These are phyloP conservation scores for Handroanthus guayacan DNA, from an alignment of 257 asterid genomes.

Conservation along the genomic window DNA sequence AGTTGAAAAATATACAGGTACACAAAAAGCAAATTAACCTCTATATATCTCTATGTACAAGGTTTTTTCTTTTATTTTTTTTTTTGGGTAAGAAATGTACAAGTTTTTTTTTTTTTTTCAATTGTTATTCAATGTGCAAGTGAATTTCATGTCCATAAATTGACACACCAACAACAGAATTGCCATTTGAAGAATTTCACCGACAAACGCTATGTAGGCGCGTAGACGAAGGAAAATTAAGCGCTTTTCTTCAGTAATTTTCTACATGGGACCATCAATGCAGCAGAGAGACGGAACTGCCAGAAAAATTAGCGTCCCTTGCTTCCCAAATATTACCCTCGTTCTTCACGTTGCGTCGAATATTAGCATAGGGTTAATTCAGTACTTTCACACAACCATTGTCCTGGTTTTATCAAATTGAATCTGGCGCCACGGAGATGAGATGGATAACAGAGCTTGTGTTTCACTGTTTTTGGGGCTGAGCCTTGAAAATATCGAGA, in stretches of 20 bases:
- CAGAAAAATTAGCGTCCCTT: not conserved
- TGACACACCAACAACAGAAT: not conserved
- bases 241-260: conserved; percentile 11
- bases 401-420: conserved; percentile 22
- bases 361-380: not conserved
- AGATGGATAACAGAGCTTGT: conserved; percentile 22
- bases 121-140: no score
- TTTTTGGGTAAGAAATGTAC: no score
- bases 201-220: conserved; percentile 18
- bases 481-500: conserved; percentile 37
- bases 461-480: not conserved
- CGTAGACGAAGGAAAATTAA: not conserved
- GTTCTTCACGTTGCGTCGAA: not conserved
- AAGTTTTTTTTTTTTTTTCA: no score
- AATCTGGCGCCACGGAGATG: conserved; percentile 43
- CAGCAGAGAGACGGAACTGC: conserved; percentile 31
- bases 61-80: no score
- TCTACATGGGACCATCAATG: conserved; percentile 9
- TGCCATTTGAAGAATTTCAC: not conserved
- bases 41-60: no score
- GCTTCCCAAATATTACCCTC: conserved; percentile 8
- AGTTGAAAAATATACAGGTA: no score
- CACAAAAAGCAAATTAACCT: no score
- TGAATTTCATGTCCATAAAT: not conserved
- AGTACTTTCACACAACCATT: not conserved